Evolutionary conservation across 1,284 basidiomycete species (phyloP), one percentile per base, ranked within the genome.

Genomic region (Paramarasmius palmivorus): DNA sequence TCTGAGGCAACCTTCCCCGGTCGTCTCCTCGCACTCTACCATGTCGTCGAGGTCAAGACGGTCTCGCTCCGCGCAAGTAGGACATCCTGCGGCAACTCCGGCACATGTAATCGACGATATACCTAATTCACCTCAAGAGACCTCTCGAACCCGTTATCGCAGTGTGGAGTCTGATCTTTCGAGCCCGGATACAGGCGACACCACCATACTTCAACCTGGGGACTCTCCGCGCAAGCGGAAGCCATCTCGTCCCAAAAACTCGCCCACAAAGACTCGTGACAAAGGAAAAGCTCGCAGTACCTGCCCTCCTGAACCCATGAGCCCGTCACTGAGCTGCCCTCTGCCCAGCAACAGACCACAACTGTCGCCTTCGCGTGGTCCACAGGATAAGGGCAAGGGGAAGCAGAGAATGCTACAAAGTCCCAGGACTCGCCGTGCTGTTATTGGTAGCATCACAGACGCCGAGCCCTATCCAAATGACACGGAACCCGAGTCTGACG

Each of bases 371-470:
- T n/a, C n/a, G n/a, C n/a, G n/a, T n/a, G n/a, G n/a, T n/a, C n/a
- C n/a, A n/a, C n/a, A n/a, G n/a, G n/a, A n/a, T n/a, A n/a, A n/a
- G n/a, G n/a, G n/a, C n/a, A n/a, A n/a, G n/a, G n/a, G n/a, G n/a
- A n/a, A n/a, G n/a, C n/a, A 32, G 12, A 32, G 6, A 12, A 12
- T 32, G 6, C 39, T 20, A 32, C 23, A 9, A 7, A 23, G 15
- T 20, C 39, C 38, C 39, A 23, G 22, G 9, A 34, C 12, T 17
- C 37, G 25, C 8, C 32, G 20, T 17, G 45, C 26, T 6, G 14
- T 53, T 25, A 42, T 50, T 22, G 48, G 42, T 37, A 42, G 47
- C 23, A 23, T 46, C 4, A 48, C 54, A 10, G 54, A 55, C 32
- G 49, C 12, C 5, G 54, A 55, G 2, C 48, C 54, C 8, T 51